A percentile compares a stretch with the other conserved stretches of the same genome.
phyloP scores from a whole-genome alignment of 106 monocot genomes.

The Allium fistulosum region DNA sequence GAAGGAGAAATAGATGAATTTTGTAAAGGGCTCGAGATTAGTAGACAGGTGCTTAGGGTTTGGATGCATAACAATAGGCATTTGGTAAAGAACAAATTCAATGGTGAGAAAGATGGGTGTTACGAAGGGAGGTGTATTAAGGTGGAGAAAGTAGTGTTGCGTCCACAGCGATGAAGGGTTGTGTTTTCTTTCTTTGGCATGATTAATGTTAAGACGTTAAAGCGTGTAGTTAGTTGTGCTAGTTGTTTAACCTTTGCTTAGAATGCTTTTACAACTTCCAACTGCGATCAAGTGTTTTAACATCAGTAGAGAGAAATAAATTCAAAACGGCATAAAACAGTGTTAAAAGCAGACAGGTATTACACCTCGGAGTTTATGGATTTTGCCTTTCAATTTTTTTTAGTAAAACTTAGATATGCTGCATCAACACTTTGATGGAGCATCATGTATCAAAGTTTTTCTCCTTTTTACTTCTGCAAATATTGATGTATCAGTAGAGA shows the following conservation, averaged over 20 bases:
- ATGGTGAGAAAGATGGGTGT: neutral
- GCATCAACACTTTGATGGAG: too few relatives aligned
- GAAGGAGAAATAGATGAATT: conserved; percentile 26
- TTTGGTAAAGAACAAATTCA: neutral
- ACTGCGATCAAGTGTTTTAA: neutral
- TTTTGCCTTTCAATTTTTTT: too few relatives aligned
- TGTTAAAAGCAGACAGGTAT: too few relatives aligned
- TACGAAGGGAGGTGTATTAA: too few relatives aligned
- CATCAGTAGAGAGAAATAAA: too few relatives aligned
- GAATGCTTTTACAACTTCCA: neutral
- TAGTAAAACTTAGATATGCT: too few relatives aligned
- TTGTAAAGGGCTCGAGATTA: conserved; percentile 31
- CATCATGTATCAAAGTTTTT: too few relatives aligned
- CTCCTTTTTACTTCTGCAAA: too few relatives aligned
- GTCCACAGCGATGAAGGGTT: neutral
- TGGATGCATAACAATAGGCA: conserved; percentile 64
- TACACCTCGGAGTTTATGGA: too few relatives aligned
- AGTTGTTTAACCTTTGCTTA: neutral
- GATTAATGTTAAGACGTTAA: neutral
- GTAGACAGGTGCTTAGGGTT: conserved; percentile 38
- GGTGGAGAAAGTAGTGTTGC: too few relatives aligned
- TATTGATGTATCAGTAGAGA: too few relatives aligned
- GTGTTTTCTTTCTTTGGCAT: neutral
- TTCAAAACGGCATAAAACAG: too few relatives aligned
- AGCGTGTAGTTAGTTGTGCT: neutral